Base-by-base conservation (phyloP, 306 rosid genomes). In the Pyrus communis region DNA sequence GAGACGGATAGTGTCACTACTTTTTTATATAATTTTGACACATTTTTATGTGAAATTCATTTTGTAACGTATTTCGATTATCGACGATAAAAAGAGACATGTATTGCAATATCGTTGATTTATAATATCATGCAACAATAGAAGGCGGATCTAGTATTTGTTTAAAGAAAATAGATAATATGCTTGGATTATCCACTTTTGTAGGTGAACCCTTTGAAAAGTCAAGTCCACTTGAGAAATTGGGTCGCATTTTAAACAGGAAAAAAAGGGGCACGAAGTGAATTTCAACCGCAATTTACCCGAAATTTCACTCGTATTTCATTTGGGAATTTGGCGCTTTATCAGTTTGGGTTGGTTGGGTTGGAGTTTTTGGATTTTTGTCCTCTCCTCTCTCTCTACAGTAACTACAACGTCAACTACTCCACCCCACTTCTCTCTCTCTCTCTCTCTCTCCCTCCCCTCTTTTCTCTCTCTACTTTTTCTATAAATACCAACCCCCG, bases 401-500 rank as follows among this genome's bases (percentile, higher is more conserved):
- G 67, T 49, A 15, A 15, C 55, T 71, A 11, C 69, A 46, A 21
- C 86, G 86, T 84, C 80, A 43, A 89, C 86, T 19, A 11, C 87
- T 86, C 78, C 73, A n/a, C 52, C 28, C 45, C 76, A 40, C 76
- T 22, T 35, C 46, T 30, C 68, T 30, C n/a, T 27, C 9, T 10
- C 21, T 11, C 30, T 9, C 40, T 61, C 10, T 27, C 68, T 31
- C n/a, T 28, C 10, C 1, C 5, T 4, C 31, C 9, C 1, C 33
- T 4, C 33, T 4, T 51, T 17, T 8, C 61, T 4, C 67, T 55
- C 63, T 3, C 77, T 18, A 10, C 3, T 5, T 7, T 67, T 22
- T 83, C 88, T 90, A 85, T 88, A 88, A 86, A 84, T 88, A 77
- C 76, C 83, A 22, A 70, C 70, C 69, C 28, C 11, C 28, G 4